These are phyloP conservation scores for Plenodomus biglobosus DNA, from an alignment of 2,329 filamentous ascomycete genomes.

Conservation along the genomic window DNA sequence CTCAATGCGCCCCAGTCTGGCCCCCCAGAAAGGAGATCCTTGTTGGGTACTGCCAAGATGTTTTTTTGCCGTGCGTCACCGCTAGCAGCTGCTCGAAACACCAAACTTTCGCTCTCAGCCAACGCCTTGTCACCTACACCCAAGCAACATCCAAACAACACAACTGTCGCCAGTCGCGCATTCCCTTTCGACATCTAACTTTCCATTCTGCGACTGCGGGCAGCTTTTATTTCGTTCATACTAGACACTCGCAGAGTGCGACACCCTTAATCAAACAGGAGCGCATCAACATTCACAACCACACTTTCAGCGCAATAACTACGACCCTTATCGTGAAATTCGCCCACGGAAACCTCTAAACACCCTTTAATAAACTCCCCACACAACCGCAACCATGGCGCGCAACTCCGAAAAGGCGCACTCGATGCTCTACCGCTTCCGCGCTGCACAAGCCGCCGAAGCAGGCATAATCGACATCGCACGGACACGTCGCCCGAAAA, in stretches of 20 bases:
- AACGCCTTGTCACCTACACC: constrained; percentile 24
- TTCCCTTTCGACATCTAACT: constrained; percentile 5
- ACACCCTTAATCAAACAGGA: neutral
- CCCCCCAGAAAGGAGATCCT: neutral
- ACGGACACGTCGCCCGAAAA: constrained; percentile 84
- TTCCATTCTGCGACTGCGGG: constrained; percentile 31
- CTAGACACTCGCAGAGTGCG: constrained; percentile 8
- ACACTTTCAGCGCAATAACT: constrained; percentile 2
- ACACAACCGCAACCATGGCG: constrained; percentile 56
- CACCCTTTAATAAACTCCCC: neutral
- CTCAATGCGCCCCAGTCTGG: neutral
- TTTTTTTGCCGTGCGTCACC: constrained; percentile 28
- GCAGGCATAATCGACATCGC: constrained; percentile 93
- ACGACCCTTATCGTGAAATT: neutral
- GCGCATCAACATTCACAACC: neutral
- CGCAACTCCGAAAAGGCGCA: constrained; percentile 98
- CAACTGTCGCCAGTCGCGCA: constrained; percentile 15
- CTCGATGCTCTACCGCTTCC: constrained; percentile 99
- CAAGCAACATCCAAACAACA: constrained; percentile 13
- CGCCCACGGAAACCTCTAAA: neutral
- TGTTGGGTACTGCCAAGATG: constrained; percentile 20
- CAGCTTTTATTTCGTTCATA: constrained; percentile 24
- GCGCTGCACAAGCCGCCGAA: constrained; percentile 93
- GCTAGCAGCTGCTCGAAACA: constrained; percentile 22
- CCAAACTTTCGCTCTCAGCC: constrained; percentile 36